Base-by-base conservation (phyloP, 2,329 filamentous ascomycete genomes). In the Aspergillus cejpii region DNA sequence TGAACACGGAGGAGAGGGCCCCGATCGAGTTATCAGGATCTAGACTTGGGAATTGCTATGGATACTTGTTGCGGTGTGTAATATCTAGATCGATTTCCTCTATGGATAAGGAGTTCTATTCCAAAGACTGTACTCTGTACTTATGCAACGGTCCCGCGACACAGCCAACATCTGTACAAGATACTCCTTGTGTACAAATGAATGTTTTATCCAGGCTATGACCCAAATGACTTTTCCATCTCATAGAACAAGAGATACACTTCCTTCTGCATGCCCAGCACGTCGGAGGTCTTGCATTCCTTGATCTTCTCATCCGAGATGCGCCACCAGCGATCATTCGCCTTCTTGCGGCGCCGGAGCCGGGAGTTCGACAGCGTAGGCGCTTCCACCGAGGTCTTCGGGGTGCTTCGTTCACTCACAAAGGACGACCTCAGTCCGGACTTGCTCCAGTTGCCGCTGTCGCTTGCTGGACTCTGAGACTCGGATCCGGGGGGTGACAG, bases 181-280 rank as follows among this genome's bases (percentile, higher is more conserved):
- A 4, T 5, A 24, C 23, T 24, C 23, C n/a, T n/a, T n/a, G n/a
- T n/a, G n/a, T n/a, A n/a, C n/a, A n/a, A n/a, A n/a, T n/a, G n/a
- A n/a, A n/a, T n/a, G n/a, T n/a, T n/a, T n/a, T n/a, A n/a, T n/a
- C n/a, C n/a, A n/a, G n/a, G n/a, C n/a, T n/a, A n/a, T n/a, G n/a
- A n/a, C n/a, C 31, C 38, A 17, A 7, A 20, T 19, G 47, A 24
- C 8, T 74, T 74, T 52, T 91, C 85, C 57, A 94, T 71, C 72
- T 97, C 91, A 67, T 98, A 98, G 66, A 98, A 98, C 41, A 98
- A 68, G 62, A 98, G 72, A 65, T 98, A 98, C 0, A 97, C 91
- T 67, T 98, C 92, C 58, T 84, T 84, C 68, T 96, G 89, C 89
- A 96, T 95, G 6, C 82, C 81, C 46, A 98, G 67, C 5, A 98